Percentiles rank a stretch among this genome's conserved stretches.
Evolutionary conservation across 805 yeast species (phyloP).

Genomic region (Ascoidea rubescens): DNA sequence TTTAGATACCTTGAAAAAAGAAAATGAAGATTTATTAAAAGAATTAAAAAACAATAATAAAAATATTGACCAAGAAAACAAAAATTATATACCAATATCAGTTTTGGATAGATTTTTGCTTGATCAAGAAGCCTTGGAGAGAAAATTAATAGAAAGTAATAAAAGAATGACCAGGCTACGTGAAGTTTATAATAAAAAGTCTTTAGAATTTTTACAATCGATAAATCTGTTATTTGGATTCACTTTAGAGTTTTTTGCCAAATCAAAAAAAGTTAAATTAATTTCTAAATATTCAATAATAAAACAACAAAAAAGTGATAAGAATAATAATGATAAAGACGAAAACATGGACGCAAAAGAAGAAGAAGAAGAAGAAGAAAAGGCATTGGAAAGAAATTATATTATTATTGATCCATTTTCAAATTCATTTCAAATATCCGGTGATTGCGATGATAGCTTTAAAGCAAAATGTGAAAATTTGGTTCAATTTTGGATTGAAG

Average conservation of each 20-base stretch:
- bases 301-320: slow-evolving; percentile 14
- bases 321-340: slow-evolving; percentile 7
- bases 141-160: slow-evolving; percentile 30
- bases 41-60: slow-evolving; percentile 12
- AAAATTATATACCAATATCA: slow-evolving; percentile 34
- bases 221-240: slow-evolving; percentile 62
- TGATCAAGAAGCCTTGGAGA: slow-evolving; percentile 35
- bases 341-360: slow-evolving; percentile 1
- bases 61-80: slow-evolving; percentile 6
- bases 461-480: slow-evolving; percentile 27
- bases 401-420: slow-evolving; percentile 38
- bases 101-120: slow-evolving; percentile 47
- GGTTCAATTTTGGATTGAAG: slow-evolving; percentile 51
- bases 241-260: slow-evolving; percentile 48
- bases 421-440: slow-evolving; percentile 40
- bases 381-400: slow-evolving; percentile 21
- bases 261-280: slow-evolving; percentile 38
- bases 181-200: slow-evolving; percentile 47
- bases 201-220: slow-evolving; percentile 57
- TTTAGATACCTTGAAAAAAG: slow-evolving; percentile 36
- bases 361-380: slow-evolving; percentile 19
- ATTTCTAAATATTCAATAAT: slow-evolving; percentile 26
- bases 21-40: slow-evolving; percentile 40
- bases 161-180: slow-evolving; percentile 39
- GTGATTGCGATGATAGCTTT: slow-evolving; percentile 16